Conservation (phyloP, 768 basidiomycete genomes). For the Lentinula edodes region DNA sequence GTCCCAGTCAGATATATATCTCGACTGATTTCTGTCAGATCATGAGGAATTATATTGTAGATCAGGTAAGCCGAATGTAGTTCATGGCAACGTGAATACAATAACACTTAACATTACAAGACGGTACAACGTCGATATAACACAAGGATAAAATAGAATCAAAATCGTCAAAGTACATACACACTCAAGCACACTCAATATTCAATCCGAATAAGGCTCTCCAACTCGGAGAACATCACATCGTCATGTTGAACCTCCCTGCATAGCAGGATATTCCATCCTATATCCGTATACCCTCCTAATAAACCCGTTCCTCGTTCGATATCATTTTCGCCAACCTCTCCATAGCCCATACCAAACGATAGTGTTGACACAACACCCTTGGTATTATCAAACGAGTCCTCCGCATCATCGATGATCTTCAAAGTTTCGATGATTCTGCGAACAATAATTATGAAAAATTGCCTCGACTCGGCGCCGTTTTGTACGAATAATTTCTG, state of each 20-base stretch:
- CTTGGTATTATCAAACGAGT: slow-evolving; percentile 66
- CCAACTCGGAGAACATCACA: slow-evolving; percentile 71
- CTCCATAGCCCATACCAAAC: slow-evolving; percentile 85
- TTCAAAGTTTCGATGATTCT: slow-evolving; percentile 76
- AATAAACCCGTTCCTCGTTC: slow-evolving; percentile 75
- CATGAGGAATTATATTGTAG: too few relatives aligned
- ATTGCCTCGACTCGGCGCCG: slow-evolving; percentile 44
- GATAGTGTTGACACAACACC: slow-evolving; percentile 55
- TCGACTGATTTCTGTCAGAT: too few relatives aligned
- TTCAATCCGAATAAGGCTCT: slow-evolving; percentile 70
- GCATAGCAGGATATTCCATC: slow-evolving; percentile 68
- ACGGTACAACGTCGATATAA: too few relatives aligned
- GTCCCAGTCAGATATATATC: too few relatives aligned
- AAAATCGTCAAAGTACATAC: not conserved
- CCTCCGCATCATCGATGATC: slow-evolving; percentile 69
- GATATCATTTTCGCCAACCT: slow-evolving; percentile 55
- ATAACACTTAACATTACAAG: too few relatives aligned
- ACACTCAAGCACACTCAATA: slow-evolving; percentile 1
- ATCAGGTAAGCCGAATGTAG: too few relatives aligned
- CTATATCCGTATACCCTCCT: slow-evolving; percentile 64
- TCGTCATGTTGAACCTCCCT: slow-evolving; percentile 59
- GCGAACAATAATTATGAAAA: slow-evolving; percentile 51
- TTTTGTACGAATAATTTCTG: slow-evolving; percentile 54
- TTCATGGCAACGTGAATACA: too few relatives aligned
- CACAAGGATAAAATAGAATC: not conserved